Evolutionary conservation across 306 rosid species (phyloP).

Genomic region (Lathyrus tuberosus): DNA sequence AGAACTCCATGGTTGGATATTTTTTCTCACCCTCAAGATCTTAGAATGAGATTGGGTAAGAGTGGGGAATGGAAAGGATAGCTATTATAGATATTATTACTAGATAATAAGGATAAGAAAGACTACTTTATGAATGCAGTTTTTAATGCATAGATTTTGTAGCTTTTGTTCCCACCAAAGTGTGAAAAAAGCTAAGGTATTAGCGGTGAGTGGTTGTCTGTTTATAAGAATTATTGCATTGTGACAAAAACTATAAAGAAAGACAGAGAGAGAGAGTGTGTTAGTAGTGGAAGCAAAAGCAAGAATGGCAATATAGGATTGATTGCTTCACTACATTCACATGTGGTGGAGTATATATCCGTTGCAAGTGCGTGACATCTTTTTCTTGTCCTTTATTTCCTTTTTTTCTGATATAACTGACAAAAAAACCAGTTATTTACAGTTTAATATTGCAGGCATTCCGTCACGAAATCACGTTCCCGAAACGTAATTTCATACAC

Average conservation of each 20-base stretch:
- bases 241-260: constrained; percentile 48
- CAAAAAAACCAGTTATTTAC: not conserved
- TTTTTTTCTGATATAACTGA: not conserved
- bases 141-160: not conserved
- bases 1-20: constrained; percentile 32
- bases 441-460: constrained; percentile 21
- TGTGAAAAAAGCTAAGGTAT: not conserved
- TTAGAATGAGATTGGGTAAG: constrained; percentile 26
- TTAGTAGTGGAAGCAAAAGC: not conserved
- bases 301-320: constrained; percentile 19
- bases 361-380: not conserved
- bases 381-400: not conserved
- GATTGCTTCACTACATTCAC: constrained; percentile 39
- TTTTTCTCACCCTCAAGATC: not conserved
- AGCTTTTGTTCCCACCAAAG: constrained; percentile 17
- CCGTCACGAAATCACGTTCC: constrained; percentile 22
- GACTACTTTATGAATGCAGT: not conserved
- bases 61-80: not conserved
- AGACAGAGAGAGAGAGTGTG: constrained; percentile 18
- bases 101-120: not conserved
- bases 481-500: constrained; percentile 31
- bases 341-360: constrained; percentile 26
- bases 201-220: constrained; percentile 60
- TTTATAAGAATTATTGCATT: constrained; percentile 51
- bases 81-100: not conserved